Evolutionary conservation across 2,329 filamentous ascomycete species (phyloP), one percentile per base, ranked within the genome.

Genomic region (Ophiostoma triangulosporum): DNA sequence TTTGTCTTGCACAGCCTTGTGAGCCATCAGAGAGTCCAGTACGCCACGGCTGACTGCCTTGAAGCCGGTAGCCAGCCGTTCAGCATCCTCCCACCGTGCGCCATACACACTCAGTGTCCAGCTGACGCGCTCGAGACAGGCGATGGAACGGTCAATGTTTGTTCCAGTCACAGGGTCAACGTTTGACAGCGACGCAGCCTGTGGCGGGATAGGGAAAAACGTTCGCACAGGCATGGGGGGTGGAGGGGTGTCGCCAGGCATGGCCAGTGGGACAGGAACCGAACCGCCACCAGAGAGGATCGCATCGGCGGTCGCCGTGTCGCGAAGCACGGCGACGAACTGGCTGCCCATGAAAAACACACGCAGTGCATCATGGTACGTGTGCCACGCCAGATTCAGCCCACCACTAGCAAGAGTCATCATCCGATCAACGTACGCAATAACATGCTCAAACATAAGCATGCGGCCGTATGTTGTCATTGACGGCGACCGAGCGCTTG

Each of bases 361-460:
- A 51, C 90, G 81, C 62, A 95, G 76, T 1, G 89, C 86, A 64
- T 96, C 91, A 62, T 94, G 84, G 61, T 90, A 95, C 1, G 87
- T 91, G 62, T 93, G 80, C 51, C 91, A 84, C 4, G 83, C 78
- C 15, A 77, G 74, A 56, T 81, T 76, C 31, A 72, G 38, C 4
- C 76, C 66, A 59, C 78, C 74, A 54, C 76, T 75, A 24, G 86
- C 75, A 46, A 88, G 76, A 5, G 80, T 77, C 60, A 86, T 77
- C 58, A 95, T 80, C 56, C 81, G 79, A 56, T 86, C 77, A 49
- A 93, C 78, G 63, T 93, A 96, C n/a, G 83, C 78, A 59, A 91
- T 81, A 58, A 83, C 83, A 62, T 93, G 84, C 64, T 95, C 88
- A 64, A 95, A 95, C 38, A 95, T 86, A 24, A 95, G 73, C 29